Evolutionary conservation across 495 filamentous ascomycete genomes (phyloP), one percentile per base, ranked within the genome.

Genomic region (Lophium mytilinum): DNA sequence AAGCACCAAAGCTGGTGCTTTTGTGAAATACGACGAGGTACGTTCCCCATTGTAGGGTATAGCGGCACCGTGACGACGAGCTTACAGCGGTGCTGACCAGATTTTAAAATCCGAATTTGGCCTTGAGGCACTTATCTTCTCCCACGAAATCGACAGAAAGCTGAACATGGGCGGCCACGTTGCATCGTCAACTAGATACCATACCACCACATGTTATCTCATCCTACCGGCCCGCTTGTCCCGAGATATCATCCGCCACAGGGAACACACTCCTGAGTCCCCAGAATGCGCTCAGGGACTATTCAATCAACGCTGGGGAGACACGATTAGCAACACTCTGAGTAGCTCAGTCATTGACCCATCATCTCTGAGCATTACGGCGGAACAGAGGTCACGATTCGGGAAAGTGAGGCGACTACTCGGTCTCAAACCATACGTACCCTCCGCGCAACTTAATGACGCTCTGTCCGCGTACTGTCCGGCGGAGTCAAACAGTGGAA

Each of bases 371-470:
- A 46, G 11, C 39, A 35, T 50, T 30, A 57, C n/a, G 12, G 39
- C 37, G 3, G 37, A 36, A 24, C 15, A 52, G 37, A 35, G 46
- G 15, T 17, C 6, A 9, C 58, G 58, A 0, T 61, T 61, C 40
- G 48, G 55, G 5, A 45, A 39, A 9, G 54, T 53, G 9, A 24
- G 51, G 52, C 42, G 37, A 37, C 19, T 50, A 14, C 46, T 61
- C n/a, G 58, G 53, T 1, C 45, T 61, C 4, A 37, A 37, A 45
- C 52, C 53, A 18, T 43, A 40, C 18, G 39, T 61, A 9, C 43
- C 56, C 17, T 39, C 18, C 34, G 56, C 52, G 12, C 58, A 61
- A 15, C 37, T 21, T 14, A 6, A 30, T 2, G 24, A 30, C 6
- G 6, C 24, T 6, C 6, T 30, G 6, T 30, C 24, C 6, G 24